Percentiles rank a stretch among this genome's conserved stretches.
phyloP scores from a whole-genome alignment of 2,329 filamentous ascomycete genomes.

The Venturia carpophila region DNA sequence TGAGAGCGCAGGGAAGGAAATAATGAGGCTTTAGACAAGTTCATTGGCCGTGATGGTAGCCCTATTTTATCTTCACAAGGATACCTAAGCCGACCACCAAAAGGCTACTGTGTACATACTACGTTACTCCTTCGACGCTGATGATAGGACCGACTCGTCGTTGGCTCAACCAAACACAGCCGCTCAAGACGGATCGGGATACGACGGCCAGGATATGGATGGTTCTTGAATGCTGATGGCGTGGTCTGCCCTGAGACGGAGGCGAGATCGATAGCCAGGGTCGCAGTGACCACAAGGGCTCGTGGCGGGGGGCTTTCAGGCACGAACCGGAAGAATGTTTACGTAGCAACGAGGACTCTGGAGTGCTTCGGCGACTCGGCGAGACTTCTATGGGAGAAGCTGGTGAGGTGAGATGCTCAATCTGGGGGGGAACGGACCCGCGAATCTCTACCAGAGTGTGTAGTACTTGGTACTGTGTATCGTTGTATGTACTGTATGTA shows the following conservation, averaged over 20 bases:
- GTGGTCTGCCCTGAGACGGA: background rate
- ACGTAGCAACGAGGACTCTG: background rate
- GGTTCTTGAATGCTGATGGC: background rate
- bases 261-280: background rate
- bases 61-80: too few species aligned
- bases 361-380: constrained; percentile 1
- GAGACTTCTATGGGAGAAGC: background rate
- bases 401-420: background rate
- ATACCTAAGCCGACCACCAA: too few species aligned
- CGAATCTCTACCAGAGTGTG: too few species aligned
- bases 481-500: too few species aligned
- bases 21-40: background rate
- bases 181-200: background rate
- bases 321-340: background rate
- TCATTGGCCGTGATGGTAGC: too few species aligned
- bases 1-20: background rate
- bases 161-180: background rate
- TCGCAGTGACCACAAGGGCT: background rate
- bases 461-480: too few species aligned
- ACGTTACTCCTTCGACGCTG: too few species aligned
- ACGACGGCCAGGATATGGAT: background rate
- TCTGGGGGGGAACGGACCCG: background rate
- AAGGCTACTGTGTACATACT: too few species aligned
- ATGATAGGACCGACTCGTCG: background rate
- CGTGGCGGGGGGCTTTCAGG: background rate